Evolutionary conservation across 768 basidiomycete species (phyloP).

Genomic region (Psilocybe cyanescens): DNA sequence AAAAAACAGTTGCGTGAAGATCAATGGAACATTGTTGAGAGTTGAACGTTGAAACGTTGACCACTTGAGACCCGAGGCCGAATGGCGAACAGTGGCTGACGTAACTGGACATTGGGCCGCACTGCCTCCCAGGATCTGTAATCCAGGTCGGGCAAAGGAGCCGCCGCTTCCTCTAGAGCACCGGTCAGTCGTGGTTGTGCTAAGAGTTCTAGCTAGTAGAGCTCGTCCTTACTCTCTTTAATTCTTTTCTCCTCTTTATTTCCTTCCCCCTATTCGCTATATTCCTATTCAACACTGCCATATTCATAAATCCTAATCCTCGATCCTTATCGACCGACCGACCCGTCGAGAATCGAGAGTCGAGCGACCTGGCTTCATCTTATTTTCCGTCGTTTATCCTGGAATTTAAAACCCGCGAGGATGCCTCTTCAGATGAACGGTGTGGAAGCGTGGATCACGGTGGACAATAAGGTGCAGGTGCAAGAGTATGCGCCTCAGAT

Average conservation of each 20-base stretch:
- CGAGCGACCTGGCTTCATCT: background rate
- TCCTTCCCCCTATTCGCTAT: constrained; percentile 2
- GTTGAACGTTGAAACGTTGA: too few relatives aligned
- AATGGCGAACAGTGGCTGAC: background rate
- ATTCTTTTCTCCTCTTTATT: constrained; percentile 8
- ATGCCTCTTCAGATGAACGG: constrained; percentile 33
- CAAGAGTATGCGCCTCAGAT: constrained; percentile 29
- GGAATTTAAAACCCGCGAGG: constrained; percentile 9
- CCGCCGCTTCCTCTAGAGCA: background rate
- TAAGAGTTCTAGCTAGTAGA: constrained; percentile 20
- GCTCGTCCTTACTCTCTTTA: constrained; percentile 17
- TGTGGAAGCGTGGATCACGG: constrained; percentile 34
- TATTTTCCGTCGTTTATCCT: constrained; percentile 6
- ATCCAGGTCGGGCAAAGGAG: background rate
- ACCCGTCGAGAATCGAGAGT: background rate
- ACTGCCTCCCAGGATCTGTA: background rate
- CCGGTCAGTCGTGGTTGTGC: background rate
- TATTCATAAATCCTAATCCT: constrained; percentile 4
- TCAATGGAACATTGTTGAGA: too few relatives aligned
- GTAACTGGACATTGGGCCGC: background rate
- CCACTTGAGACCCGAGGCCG: too few relatives aligned
- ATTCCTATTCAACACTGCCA: background rate
- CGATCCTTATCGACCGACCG: background rate
- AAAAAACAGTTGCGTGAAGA: too few relatives aligned
- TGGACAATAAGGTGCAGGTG: constrained; percentile 29